Evolutionary conservation across 306 rosid species (phyloP).

Genomic region (Styphnolobium japonicum): DNA sequence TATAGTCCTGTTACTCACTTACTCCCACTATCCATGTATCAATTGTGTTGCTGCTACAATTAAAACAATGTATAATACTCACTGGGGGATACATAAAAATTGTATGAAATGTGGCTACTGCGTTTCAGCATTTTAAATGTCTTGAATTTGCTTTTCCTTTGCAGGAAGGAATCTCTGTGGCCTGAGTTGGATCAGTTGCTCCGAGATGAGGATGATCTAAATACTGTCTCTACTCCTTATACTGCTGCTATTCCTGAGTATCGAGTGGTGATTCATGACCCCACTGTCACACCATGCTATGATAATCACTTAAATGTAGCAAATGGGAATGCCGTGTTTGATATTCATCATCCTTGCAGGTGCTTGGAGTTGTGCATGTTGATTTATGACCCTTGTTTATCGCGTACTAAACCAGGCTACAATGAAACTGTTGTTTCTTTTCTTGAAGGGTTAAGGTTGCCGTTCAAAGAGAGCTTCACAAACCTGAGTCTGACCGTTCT

Average conservation of each 20-base stretch:
- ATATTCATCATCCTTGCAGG: conserved; percentile 95
- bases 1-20: conserved; percentile 2
- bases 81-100: not conserved
- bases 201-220: conserved; percentile 65
- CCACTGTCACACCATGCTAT: conserved; percentile 28
- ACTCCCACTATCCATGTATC: not conserved
- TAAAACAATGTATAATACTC: not conserved
- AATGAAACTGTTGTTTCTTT: conserved; percentile 18
- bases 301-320: conserved; percentile 40
- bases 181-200: conserved; percentile 83
- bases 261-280: conserved; percentile 69
- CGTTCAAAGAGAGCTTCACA: conserved; percentile 75
- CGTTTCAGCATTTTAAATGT: conserved; percentile 19
- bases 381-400: conserved; percentile 12
- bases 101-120: conserved; percentile 3
- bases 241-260: conserved; percentile 73
- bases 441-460: conserved; percentile 68
- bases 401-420: conserved; percentile 12
- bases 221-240: conserved; percentile 70
- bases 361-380: conserved; percentile 27
- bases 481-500: conserved; percentile 79
- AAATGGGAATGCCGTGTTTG: conserved; percentile 65
- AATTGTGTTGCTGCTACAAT: not conserved
- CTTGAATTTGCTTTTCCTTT: conserved; percentile 18
- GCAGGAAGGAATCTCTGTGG: conserved; percentile 81